Evolutionary conservation across 805 yeast genomes (phyloP), one percentile per base, ranked within the genome.

Genomic region (Yamadazyma paraphyllophila): DNA sequence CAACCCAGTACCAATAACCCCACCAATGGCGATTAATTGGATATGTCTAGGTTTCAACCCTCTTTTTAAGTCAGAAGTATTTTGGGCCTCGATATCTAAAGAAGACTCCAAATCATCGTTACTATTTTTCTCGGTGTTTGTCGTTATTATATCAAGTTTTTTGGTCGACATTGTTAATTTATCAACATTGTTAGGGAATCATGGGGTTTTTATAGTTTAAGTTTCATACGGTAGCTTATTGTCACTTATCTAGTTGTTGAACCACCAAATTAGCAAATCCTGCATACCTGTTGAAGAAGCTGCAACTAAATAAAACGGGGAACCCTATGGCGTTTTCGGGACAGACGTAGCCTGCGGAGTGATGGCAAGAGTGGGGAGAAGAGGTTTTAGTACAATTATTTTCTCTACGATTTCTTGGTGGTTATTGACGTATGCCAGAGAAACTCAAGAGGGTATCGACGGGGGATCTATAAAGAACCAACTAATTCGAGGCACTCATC

Each of bases 1-100:
- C 38, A 82, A 67, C 56, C 88, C 88, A 5, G 94, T 83, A 58
- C 96, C 96, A 48, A 88, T 83, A 42, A 92, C 84, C 44, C 95
- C 91, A 49, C 94, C 94, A 47, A 88, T 74, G 36, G 95, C 89
- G 58, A 88, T 85, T 81, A 87, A 80, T 48, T 81, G 76, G 49
- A 83, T 77, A 53, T 85, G 91, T 58, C 73, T 65, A 36, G 68
- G 56, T 52, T 67, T 67, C 51, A 71, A 63, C 6, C 70, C 63
- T 51, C 73, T 58, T 7, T 50, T 44, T 36, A 50, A 48, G n/a
- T 44, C 44, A 20, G 40, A 30, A 10, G 35, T 31, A 5, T 33
- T 27, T 32, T 29, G 34, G 8, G 17, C 39, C 16, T 39, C 47
- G 20, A 43, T 26, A 14, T 43, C 41, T 17, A 30, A 5, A 3